phyloP scores from a whole-genome alignment of 768 basidiomycete species.

The Termitomyces sp. region DNA sequence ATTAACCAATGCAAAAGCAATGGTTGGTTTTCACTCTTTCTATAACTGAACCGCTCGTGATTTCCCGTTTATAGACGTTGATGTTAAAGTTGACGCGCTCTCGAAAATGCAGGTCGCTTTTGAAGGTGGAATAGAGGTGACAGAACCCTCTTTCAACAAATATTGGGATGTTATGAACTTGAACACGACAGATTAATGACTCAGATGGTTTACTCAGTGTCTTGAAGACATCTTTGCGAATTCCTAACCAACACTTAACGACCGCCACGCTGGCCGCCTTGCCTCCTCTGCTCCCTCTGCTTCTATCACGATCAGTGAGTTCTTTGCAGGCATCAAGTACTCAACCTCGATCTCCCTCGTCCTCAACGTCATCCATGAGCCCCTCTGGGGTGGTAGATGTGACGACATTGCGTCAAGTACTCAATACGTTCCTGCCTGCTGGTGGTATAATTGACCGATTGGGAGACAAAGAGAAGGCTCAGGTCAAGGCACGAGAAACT shows the following conservation, averaged over 20 bases:
- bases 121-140: slow-evolving; percentile 66
- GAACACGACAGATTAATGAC: slow-evolving; percentile 53
- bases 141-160: background rate
- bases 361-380: slow-evolving; percentile 41
- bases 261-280: slow-evolving; percentile 71
- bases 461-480: slow-evolving; percentile 72
- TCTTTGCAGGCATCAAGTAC: slow-evolving; percentile 19
- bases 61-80: slow-evolving; percentile 49
- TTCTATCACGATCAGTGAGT: slow-evolving; percentile 39
- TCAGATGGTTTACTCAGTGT: slow-evolving; percentile 61
- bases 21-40: slow-evolving; percentile 31
- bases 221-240: slow-evolving; percentile 72
- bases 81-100: slow-evolving; percentile 76
- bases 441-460: slow-evolving; percentile 80
- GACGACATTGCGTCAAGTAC: slow-evolving; percentile 57
- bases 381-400: slow-evolving; percentile 44
- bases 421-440: slow-evolving; percentile 63
- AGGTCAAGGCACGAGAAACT: slow-evolving; percentile 70
- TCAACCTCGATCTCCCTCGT: slow-evolving; percentile 43
- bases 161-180: slow-evolving; percentile 4
- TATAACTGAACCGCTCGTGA: slow-evolving; percentile 7
- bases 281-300: slow-evolving; percentile 57
- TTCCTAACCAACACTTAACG: slow-evolving; percentile 76
- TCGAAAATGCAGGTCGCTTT: slow-evolving; percentile 73
- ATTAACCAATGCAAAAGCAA: slow-evolving; percentile 60